Conservation (phyloP, 148 eudicot genomes). For the Linanthus parryae region DNA sequence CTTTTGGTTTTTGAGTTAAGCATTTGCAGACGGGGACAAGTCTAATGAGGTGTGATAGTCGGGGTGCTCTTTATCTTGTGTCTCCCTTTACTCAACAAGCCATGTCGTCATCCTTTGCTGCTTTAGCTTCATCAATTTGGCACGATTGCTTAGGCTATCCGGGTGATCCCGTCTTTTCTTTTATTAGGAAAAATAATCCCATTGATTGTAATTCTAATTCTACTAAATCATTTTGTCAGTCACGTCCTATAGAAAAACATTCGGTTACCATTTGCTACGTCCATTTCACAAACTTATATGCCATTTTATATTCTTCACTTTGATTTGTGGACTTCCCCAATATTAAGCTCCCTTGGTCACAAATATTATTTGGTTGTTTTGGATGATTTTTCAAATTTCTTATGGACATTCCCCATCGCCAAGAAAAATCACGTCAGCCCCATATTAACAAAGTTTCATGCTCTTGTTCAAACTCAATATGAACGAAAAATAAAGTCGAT, state of each 20-base stretch:
- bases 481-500: neutral
- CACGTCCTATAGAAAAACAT: no score
- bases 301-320: neutral
- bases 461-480: neutral
- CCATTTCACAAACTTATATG: no score
- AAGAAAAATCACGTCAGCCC: neutral
- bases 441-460: neutral
- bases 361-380: neutral
- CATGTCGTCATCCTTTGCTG: neutral
- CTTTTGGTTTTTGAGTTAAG: conserved; percentile 1
- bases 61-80: neutral
- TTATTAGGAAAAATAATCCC: conserved; percentile 1
- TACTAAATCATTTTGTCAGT: neutral
- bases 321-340: neutral
- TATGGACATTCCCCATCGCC: conserved; percentile 3
- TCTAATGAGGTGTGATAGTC: neutral
- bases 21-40: neutral
- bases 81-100: neutral
- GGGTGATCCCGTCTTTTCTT: neutral
- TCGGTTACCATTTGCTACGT: no score
- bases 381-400: neutral
- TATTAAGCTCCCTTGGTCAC: no score
- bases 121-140: neutral
- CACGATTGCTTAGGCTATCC: neutral
- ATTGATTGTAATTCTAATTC: neutral